Conservation (phyloP, 2,329 filamentous ascomycete genomes). For the Fusarium aywerte region DNA sequence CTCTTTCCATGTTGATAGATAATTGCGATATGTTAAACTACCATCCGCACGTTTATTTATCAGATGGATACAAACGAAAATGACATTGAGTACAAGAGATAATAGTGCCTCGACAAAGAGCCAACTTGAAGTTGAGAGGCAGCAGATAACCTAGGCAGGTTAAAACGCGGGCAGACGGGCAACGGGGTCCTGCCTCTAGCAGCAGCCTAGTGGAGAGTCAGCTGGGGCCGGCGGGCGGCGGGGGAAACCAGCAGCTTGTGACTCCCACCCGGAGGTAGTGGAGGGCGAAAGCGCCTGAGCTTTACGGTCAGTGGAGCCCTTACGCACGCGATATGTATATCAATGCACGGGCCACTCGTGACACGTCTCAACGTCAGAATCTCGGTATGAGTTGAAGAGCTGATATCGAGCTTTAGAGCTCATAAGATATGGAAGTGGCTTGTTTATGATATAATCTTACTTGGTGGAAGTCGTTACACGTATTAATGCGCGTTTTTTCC, state of each 20-base stretch:
- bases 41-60: conserved; percentile 19
- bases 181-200: conserved; percentile 16
- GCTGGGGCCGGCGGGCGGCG: conserved; percentile 36
- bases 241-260: conserved; percentile 31
- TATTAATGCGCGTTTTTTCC: neutral
- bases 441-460: rapidly evolving
- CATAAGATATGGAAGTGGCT: neutral
- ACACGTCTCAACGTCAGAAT: conserved; percentile 17
- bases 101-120: conserved; percentile 11
- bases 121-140: conserved; percentile 27
- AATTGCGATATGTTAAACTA: conserved; percentile 10
- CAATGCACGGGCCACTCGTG: conserved; percentile 29
- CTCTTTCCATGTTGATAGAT: conserved; percentile 48
- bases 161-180: conserved; percentile 7
- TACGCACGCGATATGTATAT: conserved; percentile 19
- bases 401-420: neutral
- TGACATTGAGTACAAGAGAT: neutral
- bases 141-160: conserved; percentile 7
- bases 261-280: conserved; percentile 19
- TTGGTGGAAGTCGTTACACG: neutral
- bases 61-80: neutral
- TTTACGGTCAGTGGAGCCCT: conserved; percentile 20
- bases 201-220: conserved; percentile 28
- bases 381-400: conserved; percentile 1
- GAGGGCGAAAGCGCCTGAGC: conserved; percentile 10